Conservation (phyloP, 345 rosid genomes). For the Toxicodendron radicans region DNA sequence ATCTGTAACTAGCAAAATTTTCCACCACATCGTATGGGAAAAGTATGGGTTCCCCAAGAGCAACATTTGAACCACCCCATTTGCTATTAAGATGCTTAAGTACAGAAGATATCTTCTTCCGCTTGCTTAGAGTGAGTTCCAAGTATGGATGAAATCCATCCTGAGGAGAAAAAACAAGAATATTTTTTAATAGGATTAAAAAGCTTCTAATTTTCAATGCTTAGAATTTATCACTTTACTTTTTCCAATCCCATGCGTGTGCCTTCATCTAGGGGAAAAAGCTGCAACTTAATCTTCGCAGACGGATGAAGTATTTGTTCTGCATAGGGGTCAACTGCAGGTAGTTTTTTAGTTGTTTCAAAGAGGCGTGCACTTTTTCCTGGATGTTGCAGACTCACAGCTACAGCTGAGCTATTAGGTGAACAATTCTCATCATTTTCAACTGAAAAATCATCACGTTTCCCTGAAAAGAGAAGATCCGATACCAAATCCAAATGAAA, state of each 20-base stretch:
- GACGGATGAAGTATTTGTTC: constrained; percentile 32
- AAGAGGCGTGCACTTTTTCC: constrained; percentile 13
- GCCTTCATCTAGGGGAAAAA: constrained; percentile 71
- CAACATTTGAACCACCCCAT: constrained; percentile 71
- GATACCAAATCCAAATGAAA: neutral
- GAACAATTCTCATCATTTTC: constrained; percentile 31
- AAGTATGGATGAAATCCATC: constrained; percentile 87
- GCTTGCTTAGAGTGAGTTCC: constrained; percentile 74
- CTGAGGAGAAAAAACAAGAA: constrained; percentile 30
- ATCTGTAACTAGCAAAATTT: constrained; percentile 32
- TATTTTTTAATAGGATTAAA: neutral
- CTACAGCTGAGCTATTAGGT: constrained; percentile 20
- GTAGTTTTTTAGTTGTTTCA: constrained; percentile 20
- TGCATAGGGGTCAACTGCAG: constrained; percentile 27
- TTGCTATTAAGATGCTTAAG: constrained; percentile 63
- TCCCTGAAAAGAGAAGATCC: constrained; percentile 18
- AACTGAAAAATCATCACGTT: constrained; percentile 12
- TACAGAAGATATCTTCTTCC: constrained; percentile 74
- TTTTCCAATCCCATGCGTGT: constrained; percentile 68
- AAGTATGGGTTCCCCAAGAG: constrained; percentile 60
- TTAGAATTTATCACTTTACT: constrained; percentile 37
- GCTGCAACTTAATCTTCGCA: constrained; percentile 76
- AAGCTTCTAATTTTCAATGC: neutral
- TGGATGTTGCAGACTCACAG: constrained; percentile 15
- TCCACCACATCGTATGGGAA: constrained; percentile 48